A percentile compares a stretch with the other conserved stretches of the same genome.
Evolutionary conservation across 345 rosid species (phyloP).

Genomic region (Rhizophora apiculata): DNA sequence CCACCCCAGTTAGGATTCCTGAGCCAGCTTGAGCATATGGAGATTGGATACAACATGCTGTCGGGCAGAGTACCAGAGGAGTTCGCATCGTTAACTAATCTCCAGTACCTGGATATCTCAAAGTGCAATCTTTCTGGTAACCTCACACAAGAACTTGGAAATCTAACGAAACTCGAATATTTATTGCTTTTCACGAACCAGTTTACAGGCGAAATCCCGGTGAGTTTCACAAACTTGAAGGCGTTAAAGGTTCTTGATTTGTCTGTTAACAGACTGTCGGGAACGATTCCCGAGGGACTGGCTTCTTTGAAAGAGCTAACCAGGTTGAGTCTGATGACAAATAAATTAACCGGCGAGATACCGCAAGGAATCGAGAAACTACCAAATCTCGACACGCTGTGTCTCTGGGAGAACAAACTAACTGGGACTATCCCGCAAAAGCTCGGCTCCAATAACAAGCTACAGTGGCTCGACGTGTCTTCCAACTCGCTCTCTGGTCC

Average conservation of each 20-base stretch:
- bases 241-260: conserved; percentile 58
- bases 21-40: conserved; percentile 58
- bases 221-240: conserved; percentile 45
- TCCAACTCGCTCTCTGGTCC: conserved; percentile 71
- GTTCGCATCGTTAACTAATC: conserved; percentile 45
- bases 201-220: conserved; percentile 64
- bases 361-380: conserved; percentile 66
- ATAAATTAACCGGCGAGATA: conserved; percentile 53
- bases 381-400: conserved; percentile 49
- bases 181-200: conserved; percentile 54
- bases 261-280: conserved; percentile 65
- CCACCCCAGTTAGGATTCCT: conserved; percentile 64
- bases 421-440: conserved; percentile 65
- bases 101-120: conserved; percentile 69
- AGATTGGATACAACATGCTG: conserved; percentile 73
- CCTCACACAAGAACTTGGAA: conserved; percentile 54
- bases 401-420: conserved; percentile 68
- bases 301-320: conserved; percentile 50
- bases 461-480: conserved; percentile 62
- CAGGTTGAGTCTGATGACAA: conserved; percentile 58
- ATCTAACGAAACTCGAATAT: conserved; percentile 54
- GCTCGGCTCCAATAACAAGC: conserved; percentile 70
- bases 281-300: conserved; percentile 55
- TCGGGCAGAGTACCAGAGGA: conserved; percentile 64
- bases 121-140: conserved; percentile 58